A percentile compares a stretch with the other conserved stretches of the same genome.
Conservation (phyloP, 768 basidiomycete species). For the Dictyophora rubrovolvata region DNA sequence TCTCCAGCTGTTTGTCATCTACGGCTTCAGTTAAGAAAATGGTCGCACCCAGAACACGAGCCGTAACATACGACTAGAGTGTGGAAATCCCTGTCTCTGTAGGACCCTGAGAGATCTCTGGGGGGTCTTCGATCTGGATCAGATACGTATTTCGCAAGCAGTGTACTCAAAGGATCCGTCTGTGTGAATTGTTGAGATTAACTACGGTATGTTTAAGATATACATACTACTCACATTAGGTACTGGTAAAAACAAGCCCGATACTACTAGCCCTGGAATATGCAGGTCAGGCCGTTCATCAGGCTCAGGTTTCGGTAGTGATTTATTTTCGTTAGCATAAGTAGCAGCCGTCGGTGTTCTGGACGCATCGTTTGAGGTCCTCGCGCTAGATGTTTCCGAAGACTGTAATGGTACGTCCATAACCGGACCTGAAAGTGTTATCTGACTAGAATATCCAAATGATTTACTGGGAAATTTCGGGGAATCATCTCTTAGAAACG, state of each 20-base stretch:
- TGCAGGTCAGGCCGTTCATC: slow-evolving; percentile 27
- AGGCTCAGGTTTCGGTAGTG: neutral
- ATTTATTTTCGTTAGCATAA: neutral
- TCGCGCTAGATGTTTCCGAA: neutral
- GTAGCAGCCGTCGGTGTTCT: neutral
- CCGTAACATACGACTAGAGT: slow-evolving; percentile 60
- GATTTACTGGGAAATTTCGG: neutral
- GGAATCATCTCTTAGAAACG: slow-evolving; percentile 3
- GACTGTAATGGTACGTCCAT: slow-evolving; percentile 3
- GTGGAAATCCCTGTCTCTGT: slow-evolving; percentile 62
- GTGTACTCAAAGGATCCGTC: slow-evolving; percentile 76
- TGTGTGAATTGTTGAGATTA: slow-evolving; percentile 21
- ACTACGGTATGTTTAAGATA: slow-evolving; percentile 36
- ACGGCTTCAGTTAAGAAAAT: slow-evolving; percentile 6
- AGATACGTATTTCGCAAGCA: slow-evolving; percentile 76
- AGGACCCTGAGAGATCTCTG: slow-evolving; percentile 68
- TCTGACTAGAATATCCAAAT: neutral
- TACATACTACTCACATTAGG: slow-evolving; percentile 68
- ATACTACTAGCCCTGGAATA: slow-evolving; percentile 56
- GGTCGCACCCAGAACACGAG: slow-evolving; percentile 1
- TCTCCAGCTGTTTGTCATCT: slow-evolving; percentile 89
- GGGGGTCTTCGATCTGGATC: slow-evolving; percentile 64
- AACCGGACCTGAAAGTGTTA: neutral
- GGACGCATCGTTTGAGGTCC: neutral
- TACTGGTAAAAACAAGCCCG: slow-evolving; percentile 81